Evolutionary conservation across 2,329 filamentous ascomycete species (phyloP).

Genomic region (Xylariaceae sp.): DNA sequence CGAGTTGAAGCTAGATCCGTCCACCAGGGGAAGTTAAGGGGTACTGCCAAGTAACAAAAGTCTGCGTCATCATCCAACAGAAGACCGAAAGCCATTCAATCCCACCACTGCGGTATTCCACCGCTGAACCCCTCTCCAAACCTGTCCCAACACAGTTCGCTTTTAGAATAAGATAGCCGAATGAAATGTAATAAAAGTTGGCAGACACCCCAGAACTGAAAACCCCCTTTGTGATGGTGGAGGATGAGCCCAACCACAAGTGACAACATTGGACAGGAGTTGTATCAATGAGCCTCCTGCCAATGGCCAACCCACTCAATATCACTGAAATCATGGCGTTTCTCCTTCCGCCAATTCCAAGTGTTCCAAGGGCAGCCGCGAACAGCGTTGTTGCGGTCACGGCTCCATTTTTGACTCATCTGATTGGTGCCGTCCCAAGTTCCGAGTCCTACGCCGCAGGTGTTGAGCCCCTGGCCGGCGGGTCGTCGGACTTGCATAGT

Average conservation of each 20-base stretch:
- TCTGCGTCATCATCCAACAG: slow-evolving; percentile 21
- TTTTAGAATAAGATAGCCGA: slow-evolving; percentile 24
- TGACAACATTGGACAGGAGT: slow-evolving; percentile 34
- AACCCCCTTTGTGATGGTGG: slow-evolving; percentile 15
- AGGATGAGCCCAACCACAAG: slow-evolving; percentile 51
- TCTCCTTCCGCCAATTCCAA: slow-evolving; percentile 56
- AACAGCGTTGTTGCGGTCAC: slow-evolving; percentile 37
- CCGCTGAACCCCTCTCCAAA: background rate
- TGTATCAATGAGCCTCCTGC: slow-evolving; percentile 47
- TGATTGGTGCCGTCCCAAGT: slow-evolving; percentile 36
- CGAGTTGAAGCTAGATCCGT: slow-evolving; percentile 42
- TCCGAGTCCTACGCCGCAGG: slow-evolving; percentile 30
- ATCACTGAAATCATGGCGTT: slow-evolving; percentile 62
- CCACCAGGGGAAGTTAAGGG: slow-evolving; percentile 17
- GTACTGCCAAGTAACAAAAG: slow-evolving; percentile 25
- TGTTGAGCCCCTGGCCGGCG: slow-evolving; percentile 27
- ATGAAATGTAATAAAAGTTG: slow-evolving; percentile 19
- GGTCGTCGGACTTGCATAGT: slow-evolving; percentile 39
- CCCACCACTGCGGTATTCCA: slow-evolving; percentile 12
- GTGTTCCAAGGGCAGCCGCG: slow-evolving; percentile 48
- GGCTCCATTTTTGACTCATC: slow-evolving; percentile 31
- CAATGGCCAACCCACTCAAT: slow-evolving; percentile 95
- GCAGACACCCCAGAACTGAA: slow-evolving; percentile 22
- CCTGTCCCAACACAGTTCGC: slow-evolving; percentile 17
- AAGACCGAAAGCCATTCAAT: slow-evolving; percentile 20